phyloP scores from a whole-genome alignment of 176 grass and related monocot species.

The barley (Hordeum vulgare) region MorexV3_pseudomolecules_assembly NC_058519.1:589709149-589709648 shows the following conservation, averaged over 20 bases:
- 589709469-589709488: background rate
- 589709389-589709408: constrained; percentile 8
- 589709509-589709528: constrained; percentile 8
- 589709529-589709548: constrained; percentile 11
- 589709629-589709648: constrained; percentile 26
- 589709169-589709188: constrained; percentile 39
- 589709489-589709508: constrained; percentile 12
- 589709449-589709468: constrained; percentile 15
- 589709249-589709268: constrained; percentile 7
- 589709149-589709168: constrained; percentile 97
- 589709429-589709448: background rate
- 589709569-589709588: constrained; percentile 27
- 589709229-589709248: constrained; percentile 15
- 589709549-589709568: constrained; percentile 1
- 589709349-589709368: background rate
- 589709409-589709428: background rate
- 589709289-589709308: background rate
- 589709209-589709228: background rate
- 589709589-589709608: no score
- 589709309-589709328: background rate
- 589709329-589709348: constrained; percentile 3
- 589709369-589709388: background rate
- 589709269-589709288: background rate
- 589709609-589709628: no score
- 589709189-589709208: background rate